Conservation (phyloP, 345 rosid genomes). For the Eucalyptus lansdowneana region DNA sequence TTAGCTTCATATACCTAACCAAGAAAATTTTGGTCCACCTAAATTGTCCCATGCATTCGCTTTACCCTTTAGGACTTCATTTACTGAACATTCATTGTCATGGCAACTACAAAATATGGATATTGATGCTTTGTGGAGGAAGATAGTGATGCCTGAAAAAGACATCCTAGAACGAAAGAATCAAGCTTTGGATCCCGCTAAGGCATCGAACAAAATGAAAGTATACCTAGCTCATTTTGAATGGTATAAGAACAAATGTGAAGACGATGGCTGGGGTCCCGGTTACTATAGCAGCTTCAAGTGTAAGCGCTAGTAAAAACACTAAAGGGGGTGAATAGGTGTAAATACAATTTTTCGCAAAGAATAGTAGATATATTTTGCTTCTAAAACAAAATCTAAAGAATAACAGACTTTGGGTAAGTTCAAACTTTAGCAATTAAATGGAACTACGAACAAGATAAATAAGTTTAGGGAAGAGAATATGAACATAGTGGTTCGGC, state of each 20-base stretch:
- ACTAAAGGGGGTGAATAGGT: too few species aligned
- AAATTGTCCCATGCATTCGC: neutral
- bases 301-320: too few species aligned
- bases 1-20: neutral
- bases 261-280: neutral
- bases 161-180: neutral
- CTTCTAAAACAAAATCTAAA: too few species aligned
- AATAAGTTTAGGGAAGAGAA: too few species aligned
- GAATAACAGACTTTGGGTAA: too few species aligned
- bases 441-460: too few species aligned
- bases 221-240: slow-evolving; percentile 28
- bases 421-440: too few species aligned
- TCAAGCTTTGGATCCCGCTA: neutral
- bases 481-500: too few species aligned
- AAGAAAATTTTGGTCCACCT: neutral
- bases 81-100: neutral
- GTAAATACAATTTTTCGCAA: too few species aligned
- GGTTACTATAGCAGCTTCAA: slow-evolving; percentile 49
- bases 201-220: slow-evolving; percentile 16
- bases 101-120: slow-evolving; percentile 6
- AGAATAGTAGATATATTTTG: too few species aligned
- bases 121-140: neutral
- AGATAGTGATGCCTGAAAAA: neutral
- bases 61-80: neutral
- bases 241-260: slow-evolving; percentile 42